phyloP scores from a whole-genome alignment of 1,139 yeast species.

The Neolecta irregularis region DNA sequence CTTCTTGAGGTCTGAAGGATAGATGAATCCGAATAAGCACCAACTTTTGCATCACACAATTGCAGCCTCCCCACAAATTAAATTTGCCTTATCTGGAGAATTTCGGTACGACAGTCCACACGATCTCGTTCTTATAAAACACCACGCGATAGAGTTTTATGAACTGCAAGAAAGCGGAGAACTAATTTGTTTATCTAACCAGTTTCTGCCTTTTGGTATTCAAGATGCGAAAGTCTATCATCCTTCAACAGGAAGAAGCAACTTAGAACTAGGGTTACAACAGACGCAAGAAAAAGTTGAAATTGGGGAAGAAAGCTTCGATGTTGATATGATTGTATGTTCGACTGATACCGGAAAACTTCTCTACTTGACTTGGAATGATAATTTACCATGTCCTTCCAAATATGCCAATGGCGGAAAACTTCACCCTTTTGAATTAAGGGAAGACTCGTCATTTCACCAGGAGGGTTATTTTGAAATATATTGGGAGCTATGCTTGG shows the following conservation, averaged over 20 bases:
- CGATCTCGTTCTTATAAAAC: slow-evolving; percentile 1
- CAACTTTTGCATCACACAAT: slow-evolving; percentile 2
- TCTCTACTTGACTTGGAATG: too few relatives aligned
- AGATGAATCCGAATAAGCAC: background rate
- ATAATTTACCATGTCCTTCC: too few relatives aligned
- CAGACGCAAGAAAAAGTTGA: too few relatives aligned
- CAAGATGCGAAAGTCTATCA: slow-evolving; percentile 1
- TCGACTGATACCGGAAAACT: too few relatives aligned
- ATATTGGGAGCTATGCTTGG: too few relatives aligned
- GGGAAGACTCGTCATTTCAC: too few relatives aligned
- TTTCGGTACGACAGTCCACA: background rate
- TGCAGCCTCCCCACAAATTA: slow-evolving; percentile 1
- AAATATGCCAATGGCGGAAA: too few relatives aligned
- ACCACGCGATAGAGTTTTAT: slow-evolving; percentile 1
- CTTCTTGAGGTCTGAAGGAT: background rate
- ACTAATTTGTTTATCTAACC: background rate
- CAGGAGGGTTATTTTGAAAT: too few relatives aligned
- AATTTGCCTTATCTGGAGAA: slow-evolving; percentile 3
- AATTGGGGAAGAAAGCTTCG: too few relatives aligned
- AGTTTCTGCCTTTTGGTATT: slow-evolving; percentile 2
- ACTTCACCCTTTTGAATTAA: too few relatives aligned
- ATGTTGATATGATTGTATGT: too few relatives aligned
- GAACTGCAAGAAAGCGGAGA: background rate
- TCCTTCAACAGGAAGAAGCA: background rate
- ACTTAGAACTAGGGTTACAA: too few relatives aligned